Evolutionary conservation across 805 yeast species (phyloP).

Genomic region (Kodamaea kaohsiungensis): DNA sequence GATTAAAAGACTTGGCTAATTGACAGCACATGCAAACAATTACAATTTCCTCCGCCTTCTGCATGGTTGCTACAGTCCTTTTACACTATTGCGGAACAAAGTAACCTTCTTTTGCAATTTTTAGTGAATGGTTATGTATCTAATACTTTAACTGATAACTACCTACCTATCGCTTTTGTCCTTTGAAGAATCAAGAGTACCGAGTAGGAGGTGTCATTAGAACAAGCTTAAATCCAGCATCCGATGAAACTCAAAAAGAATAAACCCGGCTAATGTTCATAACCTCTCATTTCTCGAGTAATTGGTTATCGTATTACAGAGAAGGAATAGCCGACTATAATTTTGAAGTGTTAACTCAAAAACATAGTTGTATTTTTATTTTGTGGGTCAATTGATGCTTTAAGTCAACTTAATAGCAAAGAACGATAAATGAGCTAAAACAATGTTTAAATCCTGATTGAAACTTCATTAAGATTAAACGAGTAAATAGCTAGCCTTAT

Average conservation of each 20-base stretch:
- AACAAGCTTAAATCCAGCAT: neutral
- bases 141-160: neutral
- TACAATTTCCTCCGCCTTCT: neutral
- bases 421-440: neutral
- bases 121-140: neutral
- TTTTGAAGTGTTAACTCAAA: too few relatives aligned
- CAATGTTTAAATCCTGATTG: neutral
- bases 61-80: neutral
- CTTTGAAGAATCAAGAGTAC: neutral
- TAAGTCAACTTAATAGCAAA: neutral
- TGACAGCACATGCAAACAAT: neutral
- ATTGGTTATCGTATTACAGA: neutral
- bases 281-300: neutral
- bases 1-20: conserved; percentile 28
- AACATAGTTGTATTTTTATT: neutral
- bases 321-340: neutral
- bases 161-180: neutral
- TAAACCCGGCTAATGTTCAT: neutral
- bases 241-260: too few relatives aligned
- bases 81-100: too few relatives aligned
- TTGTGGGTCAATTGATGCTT: neutral
- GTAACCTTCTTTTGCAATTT: too few relatives aligned
- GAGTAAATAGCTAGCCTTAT: neutral
- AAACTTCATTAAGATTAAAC: neutral
- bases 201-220: neutral